Evolutionary conservation across 2,329 filamentous ascomycete species (phyloP).

Genomic region (Myriosclerotinia duriaeana): DNA sequence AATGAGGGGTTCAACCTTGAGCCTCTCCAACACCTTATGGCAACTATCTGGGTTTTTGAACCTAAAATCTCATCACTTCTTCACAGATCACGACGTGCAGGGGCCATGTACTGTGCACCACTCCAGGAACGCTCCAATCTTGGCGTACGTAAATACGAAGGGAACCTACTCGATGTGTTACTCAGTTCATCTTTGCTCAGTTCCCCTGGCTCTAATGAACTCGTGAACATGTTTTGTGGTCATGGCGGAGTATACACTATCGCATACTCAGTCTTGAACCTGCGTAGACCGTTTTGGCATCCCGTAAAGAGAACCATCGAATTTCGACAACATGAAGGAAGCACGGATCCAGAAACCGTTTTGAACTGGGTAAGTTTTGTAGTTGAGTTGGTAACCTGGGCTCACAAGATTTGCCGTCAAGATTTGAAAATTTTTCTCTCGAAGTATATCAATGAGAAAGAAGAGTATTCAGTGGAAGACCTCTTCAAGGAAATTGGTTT

Average conservation of each 20-base stretch:
- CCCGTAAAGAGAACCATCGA: constrained; percentile 27
- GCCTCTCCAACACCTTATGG: constrained; percentile 37
- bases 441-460: neutral
- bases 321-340: constrained; percentile 32
- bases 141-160: neutral
- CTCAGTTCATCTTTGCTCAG: neutral
- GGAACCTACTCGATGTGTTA: neutral
- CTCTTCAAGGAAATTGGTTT: constrained; percentile 15
- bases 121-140: neutral
- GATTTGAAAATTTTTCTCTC: constrained; percentile 7
- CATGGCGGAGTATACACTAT: neutral
- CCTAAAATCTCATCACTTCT: constrained; percentile 35
- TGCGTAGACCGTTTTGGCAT: neutral
- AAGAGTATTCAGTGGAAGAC: neutral
- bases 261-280: neutral
- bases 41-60: constrained; percentile 37
- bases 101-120: neutral
- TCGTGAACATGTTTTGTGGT: neutral
- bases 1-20: constrained; percentile 27
- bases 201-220: neutral
- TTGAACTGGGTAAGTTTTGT: constrained; percentile 16
- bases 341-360: constrained; percentile 26
- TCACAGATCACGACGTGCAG: constrained; percentile 15
- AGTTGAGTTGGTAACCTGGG: constrained; percentile 9
- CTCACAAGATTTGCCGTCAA: neutral